phyloP scores from a whole-genome alignment of 495 filamentous ascomycete species.

The Aspergillus steynii region DNA sequence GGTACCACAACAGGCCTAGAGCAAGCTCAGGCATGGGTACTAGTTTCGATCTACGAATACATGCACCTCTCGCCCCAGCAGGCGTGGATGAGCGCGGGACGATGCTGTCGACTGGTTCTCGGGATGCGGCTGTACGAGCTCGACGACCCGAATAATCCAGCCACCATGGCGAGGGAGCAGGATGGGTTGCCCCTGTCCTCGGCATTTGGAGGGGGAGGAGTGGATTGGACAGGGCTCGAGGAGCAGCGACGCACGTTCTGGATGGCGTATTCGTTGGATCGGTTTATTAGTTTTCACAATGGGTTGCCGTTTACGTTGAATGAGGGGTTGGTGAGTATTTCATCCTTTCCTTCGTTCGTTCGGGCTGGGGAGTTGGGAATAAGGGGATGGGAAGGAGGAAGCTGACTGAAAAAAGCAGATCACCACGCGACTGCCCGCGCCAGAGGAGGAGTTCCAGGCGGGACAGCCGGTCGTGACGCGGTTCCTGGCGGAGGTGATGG shows the following conservation, averaged over 20 bases:
- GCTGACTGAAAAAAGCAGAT: slow-evolving; percentile 14
- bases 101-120: slow-evolving; percentile 54
- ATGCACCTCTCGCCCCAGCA: slow-evolving; percentile 45
- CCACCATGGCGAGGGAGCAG: slow-evolving; percentile 14
- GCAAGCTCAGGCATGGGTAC: slow-evolving; percentile 55
- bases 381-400: too few relatives aligned
- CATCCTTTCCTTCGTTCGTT: neutral
- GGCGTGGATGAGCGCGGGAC: slow-evolving; percentile 55
- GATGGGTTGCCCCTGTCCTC: neutral
- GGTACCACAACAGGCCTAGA: slow-evolving; percentile 26
- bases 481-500: slow-evolving; percentile 46
- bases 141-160: slow-evolving; percentile 32
- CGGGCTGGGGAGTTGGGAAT: neutral
- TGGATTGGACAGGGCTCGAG: slow-evolving; percentile 38
- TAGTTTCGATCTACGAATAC: slow-evolving; percentile 55
- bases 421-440: slow-evolving; percentile 26
- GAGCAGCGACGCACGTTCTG: slow-evolving; percentile 56
- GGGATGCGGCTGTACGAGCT: slow-evolving; percentile 50
- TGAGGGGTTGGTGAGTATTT: slow-evolving; percentile 46
- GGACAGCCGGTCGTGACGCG: slow-evolving; percentile 42
- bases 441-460: slow-evolving; percentile 53
- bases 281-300: slow-evolving; percentile 49
- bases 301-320: slow-evolving; percentile 49
- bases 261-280: slow-evolving; percentile 57
- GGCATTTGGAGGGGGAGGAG: neutral